These are phyloP conservation scores for Phyllosticta capitalensis DNA, from an alignment of 2,329 filamentous ascomycete genomes.

Conservation along the genomic window DNA sequence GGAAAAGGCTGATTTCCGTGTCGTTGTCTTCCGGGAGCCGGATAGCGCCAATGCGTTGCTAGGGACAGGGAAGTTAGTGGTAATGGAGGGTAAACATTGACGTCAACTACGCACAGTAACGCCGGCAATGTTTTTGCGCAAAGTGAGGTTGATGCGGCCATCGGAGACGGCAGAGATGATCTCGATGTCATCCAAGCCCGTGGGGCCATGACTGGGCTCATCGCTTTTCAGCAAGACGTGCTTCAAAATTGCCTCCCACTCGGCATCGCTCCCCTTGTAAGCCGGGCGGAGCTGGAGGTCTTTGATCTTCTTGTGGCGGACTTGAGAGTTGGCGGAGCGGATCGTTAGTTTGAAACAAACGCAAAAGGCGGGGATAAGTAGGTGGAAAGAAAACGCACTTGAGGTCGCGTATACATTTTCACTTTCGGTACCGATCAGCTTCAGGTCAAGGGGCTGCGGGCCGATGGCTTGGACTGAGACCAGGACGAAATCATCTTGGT, in stretches of 20 bases:
- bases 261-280: conserved; percentile 31
- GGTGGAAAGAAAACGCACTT: conserved; percentile 38
- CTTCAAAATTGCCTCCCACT: conserved; percentile 57
- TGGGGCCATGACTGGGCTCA: conserved; percentile 27
- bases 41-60: conserved; percentile 64
- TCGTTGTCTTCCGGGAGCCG: conserved; percentile 46
- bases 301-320: conserved; percentile 24
- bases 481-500: conserved; percentile 43
- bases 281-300: conserved; percentile 9
- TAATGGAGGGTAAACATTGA: conserved; percentile 10
- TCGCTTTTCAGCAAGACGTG: conserved; percentile 44
- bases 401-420: conserved; percentile 49
- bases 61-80: neutral
- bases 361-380: conserved; percentile 12
- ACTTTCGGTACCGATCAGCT: conserved; percentile 59
- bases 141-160: conserved; percentile 48
- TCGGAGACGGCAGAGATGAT: conserved; percentile 46
- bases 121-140: conserved; percentile 53
- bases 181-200: conserved; percentile 47
- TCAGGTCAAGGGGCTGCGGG: conserved; percentile 52
- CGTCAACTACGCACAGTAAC: conserved; percentile 49
- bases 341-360: conserved; percentile 11
- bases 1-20: conserved; percentile 54
- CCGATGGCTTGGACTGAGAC: conserved; percentile 47
- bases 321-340: conserved; percentile 15